A percentile compares a stretch with the other conserved stretches of the same genome.
Conservation (phyloP, 2,329 filamentous ascomycete genomes). For the Mycosphaerella sp. region DNA sequence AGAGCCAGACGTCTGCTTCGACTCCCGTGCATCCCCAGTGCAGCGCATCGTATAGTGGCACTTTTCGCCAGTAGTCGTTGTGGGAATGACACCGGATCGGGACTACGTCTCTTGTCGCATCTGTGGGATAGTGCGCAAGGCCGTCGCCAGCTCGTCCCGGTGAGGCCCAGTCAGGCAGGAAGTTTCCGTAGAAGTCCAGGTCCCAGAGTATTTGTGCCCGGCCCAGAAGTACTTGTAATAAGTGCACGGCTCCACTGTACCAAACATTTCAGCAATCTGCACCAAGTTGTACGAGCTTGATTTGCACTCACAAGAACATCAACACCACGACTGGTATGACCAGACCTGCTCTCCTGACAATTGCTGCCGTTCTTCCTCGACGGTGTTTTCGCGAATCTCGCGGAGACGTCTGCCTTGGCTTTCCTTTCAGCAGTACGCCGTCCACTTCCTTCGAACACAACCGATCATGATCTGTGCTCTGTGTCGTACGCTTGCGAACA, state of each 20-base stretch:
- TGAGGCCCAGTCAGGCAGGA: conserved; percentile 40
- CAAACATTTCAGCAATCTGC: conserved; percentile 7
- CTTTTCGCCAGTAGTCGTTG: conserved; percentile 63
- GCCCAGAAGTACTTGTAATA: conserved; percentile 37
- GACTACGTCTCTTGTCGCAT: conserved; percentile 38
- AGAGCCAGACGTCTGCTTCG: conserved; percentile 65
- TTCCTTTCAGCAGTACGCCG: conserved; percentile 12
- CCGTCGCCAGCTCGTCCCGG: conserved; percentile 34
- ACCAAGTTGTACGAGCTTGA: not conserved
- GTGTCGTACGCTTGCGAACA: not conserved
- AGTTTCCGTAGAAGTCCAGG: conserved; percentile 26
- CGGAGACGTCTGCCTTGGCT: conserved; percentile 6
- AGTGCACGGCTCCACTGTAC: conserved; percentile 41
- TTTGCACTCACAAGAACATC: conserved; percentile 19
- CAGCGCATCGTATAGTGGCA: conserved; percentile 56
- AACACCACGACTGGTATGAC: conserved; percentile 13
- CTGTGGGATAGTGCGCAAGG: conserved; percentile 36
- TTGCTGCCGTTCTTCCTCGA: conserved; percentile 7
- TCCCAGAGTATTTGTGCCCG: conserved; percentile 37
- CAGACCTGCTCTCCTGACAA: conserved; percentile 11
- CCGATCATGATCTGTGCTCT: conserved; percentile 9
- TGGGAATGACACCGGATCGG: conserved; percentile 60
- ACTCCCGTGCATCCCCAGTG: conserved; percentile 57
- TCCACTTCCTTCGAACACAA: conserved; percentile 10
- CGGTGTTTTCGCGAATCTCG: conserved; percentile 14